Conservation (phyloP, 176 grass and related monocot genomes). For the Oryza brachyantha region DNA sequence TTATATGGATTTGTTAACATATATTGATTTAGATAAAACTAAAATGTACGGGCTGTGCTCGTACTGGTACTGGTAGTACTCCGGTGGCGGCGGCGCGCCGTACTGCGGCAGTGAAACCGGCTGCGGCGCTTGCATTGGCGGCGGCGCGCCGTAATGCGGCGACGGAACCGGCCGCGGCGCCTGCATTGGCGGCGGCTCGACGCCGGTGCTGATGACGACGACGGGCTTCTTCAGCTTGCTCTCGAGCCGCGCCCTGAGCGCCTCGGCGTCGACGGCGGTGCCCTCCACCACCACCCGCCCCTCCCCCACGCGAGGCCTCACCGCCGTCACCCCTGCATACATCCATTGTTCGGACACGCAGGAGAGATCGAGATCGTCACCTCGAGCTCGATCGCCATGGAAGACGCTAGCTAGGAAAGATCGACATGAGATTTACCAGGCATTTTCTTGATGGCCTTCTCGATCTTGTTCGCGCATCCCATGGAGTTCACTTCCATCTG, state of each 20-base stretch:
- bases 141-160: too few relatives aligned
- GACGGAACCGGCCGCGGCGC: too few relatives aligned
- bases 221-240: slow-evolving; percentile 13
- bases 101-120: too few relatives aligned
- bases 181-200: neutral
- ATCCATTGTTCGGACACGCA: neutral
- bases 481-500: slow-evolving; percentile 41
- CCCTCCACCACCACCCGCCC: slow-evolving; percentile 22
- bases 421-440: neutral
- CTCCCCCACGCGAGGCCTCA: too few relatives aligned
- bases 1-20: too few relatives aligned
- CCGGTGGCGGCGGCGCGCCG: too few relatives aligned
- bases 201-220: slow-evolving; percentile 3
- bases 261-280: slow-evolving; percentile 22
- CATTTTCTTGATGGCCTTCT: slow-evolving; percentile 29
- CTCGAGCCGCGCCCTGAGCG: slow-evolving; percentile 20
- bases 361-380: neutral
- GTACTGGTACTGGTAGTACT: too few relatives aligned
- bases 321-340: slow-evolving; percentile 20
- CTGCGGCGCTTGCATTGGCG: too few relatives aligned
- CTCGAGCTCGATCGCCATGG: too few relatives aligned
- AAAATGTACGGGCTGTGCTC: too few relatives aligned
- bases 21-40: too few relatives aligned
- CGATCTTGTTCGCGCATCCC: slow-evolving; percentile 37
- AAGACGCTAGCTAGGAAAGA: too few relatives aligned